Base-by-base conservation (phyloP, 1,139 yeast species). In the Suhomyces taliae region DNA sequence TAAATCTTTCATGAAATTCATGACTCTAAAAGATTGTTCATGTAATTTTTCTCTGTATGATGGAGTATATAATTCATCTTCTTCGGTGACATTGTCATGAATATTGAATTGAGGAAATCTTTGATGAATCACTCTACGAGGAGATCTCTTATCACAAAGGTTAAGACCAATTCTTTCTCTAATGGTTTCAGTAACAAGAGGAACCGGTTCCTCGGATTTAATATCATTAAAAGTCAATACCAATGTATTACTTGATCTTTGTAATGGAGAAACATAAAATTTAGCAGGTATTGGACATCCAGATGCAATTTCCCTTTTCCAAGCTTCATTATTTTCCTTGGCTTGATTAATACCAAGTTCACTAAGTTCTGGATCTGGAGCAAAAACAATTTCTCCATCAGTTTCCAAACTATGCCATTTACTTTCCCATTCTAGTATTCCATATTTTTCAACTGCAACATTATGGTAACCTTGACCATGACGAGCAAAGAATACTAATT, bases 391-490 rank as follows among this genome's bases (percentile, higher is more conserved):
- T 36, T 71, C 67, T 10, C 76, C 79, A 51, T 74, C 78, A 2
- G 76, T 76, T 42, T 64, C 65, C 40, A 70, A 47, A 41, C 63
- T 65, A 40, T 72, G 67, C 78, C 79, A 74, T 46, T 72, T 58
- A 14, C 59, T 59, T 45, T 72, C 65, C 80, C 79, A 75, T 8
- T 56, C 72, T 14, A 65, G 61, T 32, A 72, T 64, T 2, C 79
- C 79, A 47, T 74, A 73, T 49, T 66, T 65, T n/a, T 61, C 49
- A 51, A 72, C 73, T 39, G 74, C 75, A 45, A 72, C 58, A 52
- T 75, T 74, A 53, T 74, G 80, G 53, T 57, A 72, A 7, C 79
- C 79, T 54, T 74, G 76, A 8, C 78, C 78, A 48, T 75, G 80
- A 54, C 80, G 68, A 26, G 77, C 75, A 39, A 74, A 62, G 47